These are phyloP conservation scores for Blastocystis sp. DNA, from an alignment of 352 stramenopile genomes.

Conservation along the genomic window DNA sequence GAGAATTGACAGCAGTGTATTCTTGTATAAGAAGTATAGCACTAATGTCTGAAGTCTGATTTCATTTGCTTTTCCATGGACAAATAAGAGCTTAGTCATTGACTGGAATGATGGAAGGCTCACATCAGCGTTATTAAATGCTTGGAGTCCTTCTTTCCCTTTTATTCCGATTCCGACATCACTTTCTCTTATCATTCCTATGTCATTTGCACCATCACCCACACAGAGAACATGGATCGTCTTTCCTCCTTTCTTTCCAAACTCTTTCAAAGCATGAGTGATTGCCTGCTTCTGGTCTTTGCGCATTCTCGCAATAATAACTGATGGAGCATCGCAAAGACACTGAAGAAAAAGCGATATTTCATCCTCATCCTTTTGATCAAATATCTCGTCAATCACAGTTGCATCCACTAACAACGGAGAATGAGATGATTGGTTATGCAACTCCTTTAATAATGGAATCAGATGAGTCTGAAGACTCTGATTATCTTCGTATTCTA, in stretches of 20 bases:
- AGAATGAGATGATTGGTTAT: not conserved
- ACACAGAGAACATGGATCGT: slow-evolving; percentile 19
- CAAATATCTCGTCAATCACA: not conserved
- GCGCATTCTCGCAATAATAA: slow-evolving; percentile 30
- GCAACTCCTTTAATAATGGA: not conserved
- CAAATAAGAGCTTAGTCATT: slow-evolving; percentile 11
- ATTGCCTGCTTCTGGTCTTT: slow-evolving; percentile 53
- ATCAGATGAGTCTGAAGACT: not conserved
- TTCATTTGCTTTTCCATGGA: slow-evolving; percentile 47
- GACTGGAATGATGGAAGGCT: slow-evolving; percentile 8
- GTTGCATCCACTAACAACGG: slow-evolving; percentile 15
- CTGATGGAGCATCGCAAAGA: slow-evolving; percentile 19
- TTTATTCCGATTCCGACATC: slow-evolving; percentile 53
- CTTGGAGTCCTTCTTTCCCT: slow-evolving; percentile 54
- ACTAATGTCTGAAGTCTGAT: slow-evolving; percentile 36
- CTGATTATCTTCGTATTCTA: not conserved
- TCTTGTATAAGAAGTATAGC: slow-evolving; percentile 53
- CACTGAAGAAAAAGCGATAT: not conserved
- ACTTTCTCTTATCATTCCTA: slow-evolving; percentile 54
- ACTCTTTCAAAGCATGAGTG: not conserved
- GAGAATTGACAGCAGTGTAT: slow-evolving; percentile 29
- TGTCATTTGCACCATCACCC: slow-evolving; percentile 55
- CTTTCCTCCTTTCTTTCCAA: not conserved
- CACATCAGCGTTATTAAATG: slow-evolving; percentile 45
- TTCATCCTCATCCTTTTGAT: not conserved